Base-by-base conservation (phyloP, 1,139 yeast species). In the Barnettozyma hawaiiensis region DNA sequence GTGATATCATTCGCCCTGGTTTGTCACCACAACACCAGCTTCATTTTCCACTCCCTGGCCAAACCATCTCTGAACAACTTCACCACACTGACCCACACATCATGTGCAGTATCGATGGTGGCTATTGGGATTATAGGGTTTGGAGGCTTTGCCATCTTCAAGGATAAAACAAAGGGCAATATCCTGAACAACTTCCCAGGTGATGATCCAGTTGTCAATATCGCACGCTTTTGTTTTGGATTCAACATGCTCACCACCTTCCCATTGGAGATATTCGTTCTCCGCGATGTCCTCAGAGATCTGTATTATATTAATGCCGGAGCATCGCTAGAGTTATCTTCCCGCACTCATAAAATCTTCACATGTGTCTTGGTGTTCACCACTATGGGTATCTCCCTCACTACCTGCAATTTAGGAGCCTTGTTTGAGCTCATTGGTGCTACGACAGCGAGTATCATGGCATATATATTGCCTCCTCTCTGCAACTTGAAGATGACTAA, bases 1-100 rank as follows among this genome's bases (percentile, higher is more conserved):
- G 95, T 90, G 40, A 86, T 90, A 27, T 87, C 96, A 0, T 90
- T 90, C 67, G 95, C 97, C 6, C 74, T 90, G 54, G 97, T 90
- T 4, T 90, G 97, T 59, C 97, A 90, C 58, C 97, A 90, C 61
- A 90, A 90, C 59, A 86, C 97, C 1, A 77, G 90, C 34, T 82
- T 89, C 56, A 90, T 90, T 35, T 90, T 82, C 64, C 87, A 86
- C 57, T 86, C 96, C 0, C 72, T 90, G 57, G 75, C 74, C 50
- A 76, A 76, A 26, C 92, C 96, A 4, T 80, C 95, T 2, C 62
- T 86, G 55, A 80, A 78, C 48, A 71, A 90, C 49, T 90, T 90
- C 59, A 73, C 84, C 37, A 71, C 67, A 33, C 75, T 90, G 29
- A 89, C 96, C 1, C 97, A 90, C 58, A 74, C 85, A 50, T 85